These are phyloP conservation scores for Euphrasia confusa DNA, from an alignment of 257 asterid genomes.

Conservation along the genomic window DNA sequence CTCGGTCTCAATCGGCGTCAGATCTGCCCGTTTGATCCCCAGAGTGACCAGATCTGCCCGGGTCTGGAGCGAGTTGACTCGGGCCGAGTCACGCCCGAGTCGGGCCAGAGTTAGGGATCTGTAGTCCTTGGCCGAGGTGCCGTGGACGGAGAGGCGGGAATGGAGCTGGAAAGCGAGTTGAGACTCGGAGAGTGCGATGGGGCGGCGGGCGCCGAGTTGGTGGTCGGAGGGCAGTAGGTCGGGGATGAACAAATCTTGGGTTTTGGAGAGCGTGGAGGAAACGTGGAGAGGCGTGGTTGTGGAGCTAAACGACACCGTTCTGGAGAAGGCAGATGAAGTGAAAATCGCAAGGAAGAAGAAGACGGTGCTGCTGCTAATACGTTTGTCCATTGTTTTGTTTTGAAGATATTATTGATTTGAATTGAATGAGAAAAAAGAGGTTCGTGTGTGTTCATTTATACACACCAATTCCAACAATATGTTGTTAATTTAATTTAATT, in stretches of 20 bases:
- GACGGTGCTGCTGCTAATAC: conserved; percentile 13
- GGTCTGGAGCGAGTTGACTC: conserved; percentile 62
- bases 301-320: conserved; percentile 37
- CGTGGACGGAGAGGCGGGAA: conserved; percentile 54
- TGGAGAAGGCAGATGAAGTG: conserved; percentile 33
- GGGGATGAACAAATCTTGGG: conserved; percentile 39
- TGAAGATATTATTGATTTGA: not conserved
- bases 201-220: conserved; percentile 33
- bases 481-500: conserved; percentile 12
- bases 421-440: not conserved
- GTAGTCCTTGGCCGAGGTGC: conserved; percentile 46
- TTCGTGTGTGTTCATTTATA: conserved; percentile 9
- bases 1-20: conserved; percentile 52
- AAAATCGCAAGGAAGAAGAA: conserved; percentile 25
- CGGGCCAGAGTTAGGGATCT: conserved; percentile 51
- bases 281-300: conserved; percentile 41
- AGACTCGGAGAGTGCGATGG: conserved; percentile 21
- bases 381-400: conserved; percentile 36
- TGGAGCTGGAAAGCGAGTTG: conserved; percentile 50
- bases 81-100: conserved; percentile 71
- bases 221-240: conserved; percentile 34
- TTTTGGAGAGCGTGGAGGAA: conserved; percentile 39
- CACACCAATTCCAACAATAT: too few relatives aligned
- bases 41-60: conserved; percentile 64
- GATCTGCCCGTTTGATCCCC: conserved; percentile 56